Evolutionary conservation across 768 basidiomycete species (phyloP), one percentile per base, ranked within the genome.

Genomic region (Phlegmacium glaucopus): DNA sequence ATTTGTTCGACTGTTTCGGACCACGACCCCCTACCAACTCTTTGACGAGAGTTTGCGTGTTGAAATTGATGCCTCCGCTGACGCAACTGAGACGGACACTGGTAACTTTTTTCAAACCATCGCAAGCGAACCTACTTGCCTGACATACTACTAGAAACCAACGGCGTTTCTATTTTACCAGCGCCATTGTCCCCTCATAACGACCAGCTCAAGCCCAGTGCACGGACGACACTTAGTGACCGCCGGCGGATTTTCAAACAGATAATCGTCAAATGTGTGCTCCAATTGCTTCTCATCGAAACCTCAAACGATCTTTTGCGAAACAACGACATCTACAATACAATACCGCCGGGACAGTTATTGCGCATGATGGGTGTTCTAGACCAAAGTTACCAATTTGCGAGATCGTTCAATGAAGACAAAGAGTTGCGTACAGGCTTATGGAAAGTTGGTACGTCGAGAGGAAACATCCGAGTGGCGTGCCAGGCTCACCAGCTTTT

Each of bases 231-330:
- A 6, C 67, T 82, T 37, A 73, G 70, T 43, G 87, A 88, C 54
- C 85, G 94, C 45, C 83, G 90, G 38, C 80, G 85, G 36, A 81
- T 90, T 46, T 99, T 99, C 82, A 90, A 93, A 63, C 96, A 98
- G 65, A 98, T 99, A 68, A 98, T 99, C 51, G 94, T 97, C 55
- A 98, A 98, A 87, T 99, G 96, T 65, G 96, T 99, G 16, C 79
- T 99, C 26, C 96, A 99, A 59, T 71, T 99, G 16, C 76, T 98
- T 45, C 78, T 99, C 30, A 98, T 99, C 53, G 96, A 99, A 70
- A 98, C 91, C 6, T 95, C 94, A 3, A 94, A 93, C 60, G 96
- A 98, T 55, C 75, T 99, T 17, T 77, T 99, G 27, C 89, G 93
- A 50, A 97, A 95, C 60, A 78, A 91, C 49, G 82, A 87, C 34